Evolutionary conservation across 73 alveolate genomes (phyloP), one percentile per base, ranked within the genome.

Genomic region (Tetrahymena thermophila): DNA sequence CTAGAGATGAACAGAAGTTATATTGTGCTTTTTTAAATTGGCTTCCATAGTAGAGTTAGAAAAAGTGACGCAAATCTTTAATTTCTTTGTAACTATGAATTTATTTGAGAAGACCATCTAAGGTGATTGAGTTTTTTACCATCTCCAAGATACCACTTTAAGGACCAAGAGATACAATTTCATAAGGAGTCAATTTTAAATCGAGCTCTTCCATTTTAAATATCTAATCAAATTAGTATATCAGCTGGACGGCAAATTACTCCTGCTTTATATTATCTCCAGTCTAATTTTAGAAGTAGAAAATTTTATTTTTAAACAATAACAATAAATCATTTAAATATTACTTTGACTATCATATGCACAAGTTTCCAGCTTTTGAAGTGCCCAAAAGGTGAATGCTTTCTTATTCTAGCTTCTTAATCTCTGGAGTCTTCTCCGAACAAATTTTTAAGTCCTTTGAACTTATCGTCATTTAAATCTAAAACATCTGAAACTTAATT

Each of bases 91-190:
- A 31, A 25, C 37, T 71, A 94, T 94, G 95, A 94, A 98, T 89
- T 85, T 97, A 97, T 94, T 97, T 98, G 42, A 97, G 97, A 56
- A 98, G 94, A 94, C 97, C 96, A 96, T 98, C 99, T 85, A 98
- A 96, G 25, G 99, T 98, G 25, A 98, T 93, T 28, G 99, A 97
- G 96, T 98, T 97, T 71, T 97, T 96, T 17, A 98, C 96, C 97
- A 98, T 96, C 97, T 98, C 99, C 11, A 98, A 97, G 84, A 98
- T 94, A 40, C 99, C 99, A 56, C 99, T 97, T 85, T 97, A 97
- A 93, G 98, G 97, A 11, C 99, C 99, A 85, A 99, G 97, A 43
- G 99, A 98, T 56, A 98, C 96, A 21, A 98, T 98, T 96, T 98
- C 99, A 97, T 98, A 98, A 56, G 98, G 98, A 93, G 96, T 96